Base-by-base conservation (phyloP, 306 rosid species). In the Quercus berberidifolia region DNA sequence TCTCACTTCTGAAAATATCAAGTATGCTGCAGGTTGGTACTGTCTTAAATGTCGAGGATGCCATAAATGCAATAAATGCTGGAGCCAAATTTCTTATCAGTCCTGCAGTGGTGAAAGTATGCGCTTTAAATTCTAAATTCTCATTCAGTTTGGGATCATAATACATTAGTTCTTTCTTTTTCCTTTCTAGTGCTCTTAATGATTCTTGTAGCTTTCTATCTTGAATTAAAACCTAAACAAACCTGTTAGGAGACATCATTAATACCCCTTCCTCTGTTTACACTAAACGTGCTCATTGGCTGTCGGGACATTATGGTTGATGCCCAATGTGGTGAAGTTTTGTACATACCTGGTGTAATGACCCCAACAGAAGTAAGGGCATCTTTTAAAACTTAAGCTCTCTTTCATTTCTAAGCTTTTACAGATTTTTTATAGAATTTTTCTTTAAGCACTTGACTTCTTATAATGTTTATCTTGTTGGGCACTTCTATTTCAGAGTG, bases 81-180 rank as follows among this genome's bases (percentile, higher is more conserved):
- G 94, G 97, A 76, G 97, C 98, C 81, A 94, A 91, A 79, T 94
- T 94, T 76, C 77, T 94, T 19, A 88, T 94, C 97, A 94, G 98
- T 75, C 98, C 98, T 77, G 91, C 88, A 58, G 76, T 63, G 78
- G 92, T 94, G 64, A 94, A 85, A 91, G 97, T 87, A 78, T 83
- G 83, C 71, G 52, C 69, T 62, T 74, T 60, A n/a, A 62, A 54
- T 18, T 20, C n/a, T 18, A 21, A 31, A 23, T 26, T 74, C 74
- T 38, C 60, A 17, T 52, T 21, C 49, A 33, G 1, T 28, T 8
- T 43, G 18, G 18, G 71, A 33, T 75, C 19, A 2, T 17, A 33
- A 33, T 33, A 1, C 38, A 33, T 5, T 33, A 1, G 38, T 31
- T 31, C 35, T 31, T 33, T 33, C 38, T 15, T 20, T 75, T 75